Evolutionary conservation across 345 rosid species (phyloP).

Genomic region (Tarenaya hassleriana): DNA sequence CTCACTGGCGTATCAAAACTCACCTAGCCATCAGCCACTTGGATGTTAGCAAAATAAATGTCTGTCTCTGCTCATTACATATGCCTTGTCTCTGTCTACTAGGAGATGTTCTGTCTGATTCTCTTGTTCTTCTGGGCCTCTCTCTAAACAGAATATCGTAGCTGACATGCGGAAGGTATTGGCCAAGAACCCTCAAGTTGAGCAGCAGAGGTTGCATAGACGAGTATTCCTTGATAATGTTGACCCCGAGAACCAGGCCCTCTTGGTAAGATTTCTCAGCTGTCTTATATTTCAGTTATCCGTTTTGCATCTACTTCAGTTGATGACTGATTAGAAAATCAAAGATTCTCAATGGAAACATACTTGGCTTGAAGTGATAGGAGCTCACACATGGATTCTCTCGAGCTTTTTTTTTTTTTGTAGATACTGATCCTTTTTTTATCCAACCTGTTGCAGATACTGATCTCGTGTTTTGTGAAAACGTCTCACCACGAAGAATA

Average conservation of each 20-base stretch:
- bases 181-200: slow-evolving; percentile 85
- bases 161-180: slow-evolving; percentile 86
- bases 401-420: slow-evolving; percentile 6
- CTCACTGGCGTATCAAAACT: slow-evolving; percentile 90
- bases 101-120: slow-evolving; percentile 6
- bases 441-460: too few species aligned
- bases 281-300: too few species aligned
- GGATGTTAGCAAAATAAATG: slow-evolving; percentile 67
- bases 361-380: too few species aligned
- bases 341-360: too few species aligned
- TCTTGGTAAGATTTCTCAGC: slow-evolving; percentile 50
- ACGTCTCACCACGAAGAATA: too few species aligned
- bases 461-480: too few species aligned
- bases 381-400: too few species aligned
- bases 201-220: slow-evolving; percentile 79
- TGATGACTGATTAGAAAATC: too few species aligned
- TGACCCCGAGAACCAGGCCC: slow-evolving; percentile 71
- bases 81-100: slow-evolving; percentile 5
- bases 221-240: slow-evolving; percentile 71
- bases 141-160: slow-evolving; percentile 52
- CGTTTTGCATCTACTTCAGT: too few species aligned
- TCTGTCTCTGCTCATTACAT: slow-evolving; percentile 28
- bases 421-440: too few species aligned
- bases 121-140: slow-evolving; percentile 9
- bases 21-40: slow-evolving; percentile 79